Percentiles rank a stretch among this genome's conserved stretches.
Evolutionary conservation across 371 early-diverging fungal species (phyloP).

Genomic region (Mucor lusitanicus): DNA sequence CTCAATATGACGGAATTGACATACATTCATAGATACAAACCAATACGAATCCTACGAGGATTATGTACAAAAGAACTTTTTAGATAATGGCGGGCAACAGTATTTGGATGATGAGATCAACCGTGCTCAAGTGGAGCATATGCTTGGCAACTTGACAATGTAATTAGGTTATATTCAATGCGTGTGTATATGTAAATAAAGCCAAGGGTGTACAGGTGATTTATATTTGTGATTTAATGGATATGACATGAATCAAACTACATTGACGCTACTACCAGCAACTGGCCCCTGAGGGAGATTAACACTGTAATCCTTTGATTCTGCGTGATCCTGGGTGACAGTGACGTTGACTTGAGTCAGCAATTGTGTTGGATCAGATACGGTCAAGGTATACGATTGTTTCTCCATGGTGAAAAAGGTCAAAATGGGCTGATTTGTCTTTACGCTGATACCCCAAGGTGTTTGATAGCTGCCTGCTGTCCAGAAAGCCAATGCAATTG

Average conservation of each 20-base stretch:
- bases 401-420: conserved; percentile 1
- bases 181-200: background rate
- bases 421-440: conserved; percentile 16
- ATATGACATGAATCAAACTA: background rate
- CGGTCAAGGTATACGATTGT: conserved; percentile 3
- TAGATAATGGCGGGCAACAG: conserved; percentile 36
- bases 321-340: background rate
- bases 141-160: conserved; percentile 33
- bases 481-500: conserved; percentile 27
- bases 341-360: conserved; percentile 11
- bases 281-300: conserved; percentile 7
- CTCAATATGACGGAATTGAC: background rate
- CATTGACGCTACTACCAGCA: conserved; percentile 16
- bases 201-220: background rate
- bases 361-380: conserved; percentile 33
- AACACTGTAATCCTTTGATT: background rate
- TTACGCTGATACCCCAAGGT: background rate
- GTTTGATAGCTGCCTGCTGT: conserved; percentile 10
- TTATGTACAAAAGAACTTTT: conserved; percentile 37
- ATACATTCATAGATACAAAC: conserved; percentile 4
- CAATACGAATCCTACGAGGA: conserved; percentile 38
- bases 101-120: conserved; percentile 38
- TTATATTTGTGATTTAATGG: background rate
- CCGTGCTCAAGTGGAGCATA: conserved; percentile 36
- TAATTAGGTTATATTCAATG: conserved; percentile 1